A percentile compares a stretch with the other conserved stretches of the same genome.
Conservation (phyloP, 2,329 filamentous ascomycete species). For the Penicillium sp. region DNA sequence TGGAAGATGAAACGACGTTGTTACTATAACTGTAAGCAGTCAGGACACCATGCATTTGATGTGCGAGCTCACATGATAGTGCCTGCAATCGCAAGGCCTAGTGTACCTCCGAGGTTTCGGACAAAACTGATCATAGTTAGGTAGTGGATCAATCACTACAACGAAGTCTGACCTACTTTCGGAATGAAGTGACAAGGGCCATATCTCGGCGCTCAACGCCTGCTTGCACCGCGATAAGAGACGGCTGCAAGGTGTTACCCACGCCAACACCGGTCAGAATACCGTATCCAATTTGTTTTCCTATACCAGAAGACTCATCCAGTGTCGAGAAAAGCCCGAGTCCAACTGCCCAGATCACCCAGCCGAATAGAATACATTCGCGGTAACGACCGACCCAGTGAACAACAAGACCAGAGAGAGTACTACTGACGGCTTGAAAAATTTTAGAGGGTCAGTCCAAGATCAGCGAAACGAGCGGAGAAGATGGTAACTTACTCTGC, state of each 20-base stretch:
- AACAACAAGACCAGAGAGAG: constrained; percentile 59
- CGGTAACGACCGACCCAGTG: constrained; percentile 61
- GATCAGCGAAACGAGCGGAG: background rate
- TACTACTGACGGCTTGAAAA: constrained; percentile 56
- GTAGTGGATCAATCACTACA: background rate
- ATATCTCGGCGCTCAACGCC: constrained; percentile 48
- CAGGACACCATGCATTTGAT: background rate
- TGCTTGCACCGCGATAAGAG: constrained; percentile 49
- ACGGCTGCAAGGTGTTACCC: constrained; percentile 59
- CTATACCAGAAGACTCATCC: constrained; percentile 55
- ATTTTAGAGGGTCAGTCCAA: constrained; percentile 43
- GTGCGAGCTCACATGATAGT: constrained; percentile 47
- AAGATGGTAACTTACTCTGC: constrained; percentile 44
- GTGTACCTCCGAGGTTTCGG: constrained; percentile 50
- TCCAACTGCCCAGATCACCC: constrained; percentile 59
- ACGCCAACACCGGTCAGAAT: constrained; percentile 60
- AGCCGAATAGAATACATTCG: constrained; percentile 62
- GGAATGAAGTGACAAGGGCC: constrained; percentile 49
- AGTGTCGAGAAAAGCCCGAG: constrained; percentile 61
- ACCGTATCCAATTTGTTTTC: constrained; percentile 62
- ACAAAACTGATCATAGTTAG: constrained; percentile 42
- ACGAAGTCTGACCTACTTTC: constrained; percentile 35
- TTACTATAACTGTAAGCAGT: constrained; percentile 31
- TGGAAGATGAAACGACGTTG: constrained; percentile 37
- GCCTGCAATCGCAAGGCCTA: constrained; percentile 49